Percentiles rank a stretch among this genome's conserved stretches.
phyloP scores from a whole-genome alignment of 2,329 filamentous ascomycete genomes.

The Cytospora piceicola region DNA sequence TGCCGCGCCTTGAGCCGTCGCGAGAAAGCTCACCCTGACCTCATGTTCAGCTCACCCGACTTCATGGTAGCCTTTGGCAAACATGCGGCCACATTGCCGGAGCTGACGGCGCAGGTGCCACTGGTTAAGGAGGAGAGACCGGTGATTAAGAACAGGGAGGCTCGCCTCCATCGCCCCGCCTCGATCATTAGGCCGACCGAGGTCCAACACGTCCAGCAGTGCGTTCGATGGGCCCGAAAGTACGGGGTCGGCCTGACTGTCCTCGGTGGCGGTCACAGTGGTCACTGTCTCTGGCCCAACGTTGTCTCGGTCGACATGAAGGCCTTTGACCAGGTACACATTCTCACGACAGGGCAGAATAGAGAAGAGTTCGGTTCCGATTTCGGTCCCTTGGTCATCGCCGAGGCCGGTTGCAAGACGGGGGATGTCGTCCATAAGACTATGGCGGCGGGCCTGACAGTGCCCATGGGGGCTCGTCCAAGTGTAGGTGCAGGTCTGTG shows the following conservation, averaged over 20 bases:
- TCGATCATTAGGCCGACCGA: constrained; percentile 50
- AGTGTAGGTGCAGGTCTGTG: constrained; percentile 66
- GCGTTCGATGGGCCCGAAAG: constrained; percentile 59
- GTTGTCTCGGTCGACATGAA: constrained; percentile 63
- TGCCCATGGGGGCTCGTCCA: constrained; percentile 64
- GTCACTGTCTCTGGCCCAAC: constrained; percentile 57
- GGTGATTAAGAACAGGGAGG: constrained; percentile 59
- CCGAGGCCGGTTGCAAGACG: constrained; percentile 58
- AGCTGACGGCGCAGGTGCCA: constrained; percentile 50
- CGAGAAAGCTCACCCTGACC: constrained; percentile 42
- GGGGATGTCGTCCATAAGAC: constrained; percentile 56
- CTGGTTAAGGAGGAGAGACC: constrained; percentile 33
- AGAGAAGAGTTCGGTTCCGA: constrained; percentile 30
- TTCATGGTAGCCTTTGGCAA: constrained; percentile 56
- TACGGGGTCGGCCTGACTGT: constrained; percentile 51
- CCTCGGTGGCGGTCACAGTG: constrained; percentile 63
- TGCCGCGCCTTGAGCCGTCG: constrained; percentile 53
- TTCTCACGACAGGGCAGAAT: constrained; percentile 40
- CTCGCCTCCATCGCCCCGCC: constrained; percentile 49
- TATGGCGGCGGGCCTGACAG: constrained; percentile 53
- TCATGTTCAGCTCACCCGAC: constrained; percentile 54
- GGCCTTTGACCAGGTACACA: constrained; percentile 55
- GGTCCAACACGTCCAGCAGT: constrained; percentile 55
- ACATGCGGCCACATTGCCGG: constrained; percentile 47
- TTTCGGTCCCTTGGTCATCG: constrained; percentile 49